A percentile compares a stretch with the other conserved stretches of the same genome.
These are phyloP conservation scores for Euphrasia arctica DNA, from an alignment of 305 asterid genomes.

Conservation along the genomic window DNA sequence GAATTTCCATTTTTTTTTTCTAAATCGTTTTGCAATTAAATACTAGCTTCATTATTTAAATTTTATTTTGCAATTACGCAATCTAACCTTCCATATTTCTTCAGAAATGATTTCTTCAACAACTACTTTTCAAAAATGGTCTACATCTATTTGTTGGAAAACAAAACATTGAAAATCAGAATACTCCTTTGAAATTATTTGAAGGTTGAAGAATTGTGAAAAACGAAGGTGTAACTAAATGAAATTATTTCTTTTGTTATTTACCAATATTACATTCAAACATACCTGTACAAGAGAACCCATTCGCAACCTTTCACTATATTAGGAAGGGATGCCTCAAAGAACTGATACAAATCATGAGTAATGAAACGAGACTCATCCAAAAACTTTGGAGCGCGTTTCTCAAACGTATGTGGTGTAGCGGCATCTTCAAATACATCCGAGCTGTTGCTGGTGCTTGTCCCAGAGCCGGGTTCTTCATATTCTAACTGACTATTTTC, in stretches of 20 bases:
- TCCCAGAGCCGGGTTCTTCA: conserved; percentile 55
- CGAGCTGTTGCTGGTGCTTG: conserved; percentile 48
- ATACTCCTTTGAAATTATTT: too few species aligned
- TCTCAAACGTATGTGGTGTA: conserved; percentile 45
- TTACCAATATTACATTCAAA: neutral
- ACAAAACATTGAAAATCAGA: too few species aligned
- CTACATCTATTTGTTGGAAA: too few species aligned
- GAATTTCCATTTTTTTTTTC: too few species aligned
- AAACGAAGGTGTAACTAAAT: neutral
- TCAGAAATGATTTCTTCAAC: too few species aligned
- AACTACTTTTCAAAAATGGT: too few species aligned
- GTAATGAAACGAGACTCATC: conserved; percentile 70
- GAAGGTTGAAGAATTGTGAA: neutral
- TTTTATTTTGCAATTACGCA: too few species aligned
- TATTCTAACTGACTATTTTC: conserved; percentile 33
- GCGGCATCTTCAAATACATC: conserved; percentile 66
- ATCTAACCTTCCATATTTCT: too few species aligned
- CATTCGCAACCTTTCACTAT: conserved; percentile 92
- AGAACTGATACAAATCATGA: conserved; percentile 66
- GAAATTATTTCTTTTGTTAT: neutral
- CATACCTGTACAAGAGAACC: conserved; percentile 83
- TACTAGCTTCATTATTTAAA: too few species aligned
- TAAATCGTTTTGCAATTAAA: too few species aligned
- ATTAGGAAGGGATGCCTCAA: conserved; percentile 89
- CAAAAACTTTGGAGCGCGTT: conserved; percentile 47